A percentile compares a stretch with the other conserved stretches of the same genome.
Conservation (phyloP, 176 grass and related monocot species). For the Typha latifolia region DNA sequence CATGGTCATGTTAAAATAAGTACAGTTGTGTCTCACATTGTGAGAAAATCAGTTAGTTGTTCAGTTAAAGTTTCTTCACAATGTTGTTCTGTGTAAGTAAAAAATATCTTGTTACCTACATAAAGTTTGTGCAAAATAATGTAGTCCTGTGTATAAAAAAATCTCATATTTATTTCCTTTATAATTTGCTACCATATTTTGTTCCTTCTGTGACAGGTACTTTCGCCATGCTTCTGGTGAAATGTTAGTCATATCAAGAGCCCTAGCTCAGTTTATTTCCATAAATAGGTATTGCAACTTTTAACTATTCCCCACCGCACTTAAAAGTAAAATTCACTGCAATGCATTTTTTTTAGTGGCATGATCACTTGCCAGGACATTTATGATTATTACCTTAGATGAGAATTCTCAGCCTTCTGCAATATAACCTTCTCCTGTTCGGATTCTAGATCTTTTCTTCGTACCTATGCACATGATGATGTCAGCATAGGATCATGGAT, state of each 20-base stretch:
- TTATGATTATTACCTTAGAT: background rate
- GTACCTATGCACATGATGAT: slow-evolving; percentile 97
- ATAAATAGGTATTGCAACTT: slow-evolving; percentile 64
- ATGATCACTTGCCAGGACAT: background rate
- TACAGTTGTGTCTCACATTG: too few species aligned
- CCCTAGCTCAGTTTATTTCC: slow-evolving; percentile 92
- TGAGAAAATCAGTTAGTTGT: too few species aligned
- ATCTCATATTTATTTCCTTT: background rate
- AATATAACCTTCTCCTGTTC: slow-evolving; percentile 2
- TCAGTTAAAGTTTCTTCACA: too few species aligned
- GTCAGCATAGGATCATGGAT: slow-evolving; percentile 96
- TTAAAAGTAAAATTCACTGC: background rate
- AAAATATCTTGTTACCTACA: background rate
- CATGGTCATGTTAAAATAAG: too few species aligned
- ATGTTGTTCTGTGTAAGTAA: too few species aligned
- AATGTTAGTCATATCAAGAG: slow-evolving; percentile 90
- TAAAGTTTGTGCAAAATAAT: background rate
- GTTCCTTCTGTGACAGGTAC: slow-evolving; percentile 43
- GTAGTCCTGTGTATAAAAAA: background rate
- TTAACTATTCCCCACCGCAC: background rate
- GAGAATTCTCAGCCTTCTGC: slow-evolving; percentile 1
- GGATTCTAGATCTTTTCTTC: slow-evolving; percentile 53
- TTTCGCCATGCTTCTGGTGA: slow-evolving; percentile 95
- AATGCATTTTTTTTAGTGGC: background rate
- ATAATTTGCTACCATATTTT: slow-evolving; percentile 1